A percentile compares a stretch with the other conserved stretches of the same genome.
These are phyloP conservation scores for Aspergillus hiratsukae DNA, from an alignment of 2,329 filamentous ascomycete species.

Conservation along the genomic window DNA sequence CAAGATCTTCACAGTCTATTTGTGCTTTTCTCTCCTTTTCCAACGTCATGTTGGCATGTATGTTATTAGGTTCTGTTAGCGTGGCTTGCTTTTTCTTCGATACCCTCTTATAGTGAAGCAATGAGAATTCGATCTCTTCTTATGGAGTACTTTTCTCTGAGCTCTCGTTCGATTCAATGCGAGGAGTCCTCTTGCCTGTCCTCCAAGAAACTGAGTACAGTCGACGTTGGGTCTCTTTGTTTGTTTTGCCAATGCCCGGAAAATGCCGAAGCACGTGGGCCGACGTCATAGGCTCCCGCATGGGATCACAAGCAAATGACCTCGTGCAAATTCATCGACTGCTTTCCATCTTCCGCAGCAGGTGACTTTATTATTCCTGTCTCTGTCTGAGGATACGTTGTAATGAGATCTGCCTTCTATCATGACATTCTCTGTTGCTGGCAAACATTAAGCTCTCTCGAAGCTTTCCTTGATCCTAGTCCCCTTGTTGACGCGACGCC, in stretches of 20 bases:
- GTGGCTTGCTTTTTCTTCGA: neutral
- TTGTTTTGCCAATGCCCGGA: constrained; percentile 2
- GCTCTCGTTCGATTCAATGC: neutral
- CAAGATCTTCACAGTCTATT: neutral
- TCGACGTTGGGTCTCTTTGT: neutral
- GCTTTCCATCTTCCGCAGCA: neutral
- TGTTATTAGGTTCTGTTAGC: neutral
- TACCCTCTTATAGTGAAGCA: neutral
- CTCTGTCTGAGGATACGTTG: neutral
- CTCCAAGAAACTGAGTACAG: neutral
- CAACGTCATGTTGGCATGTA: neutral
- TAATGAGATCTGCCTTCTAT: neutral
- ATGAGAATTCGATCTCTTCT: neutral
- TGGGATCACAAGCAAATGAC: constrained; percentile 7
- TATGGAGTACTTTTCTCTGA: neutral
- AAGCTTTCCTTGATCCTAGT: constrained; percentile 4
- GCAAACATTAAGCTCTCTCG: neutral
- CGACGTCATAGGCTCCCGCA: constrained; percentile 31
- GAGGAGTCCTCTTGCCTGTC: neutral
- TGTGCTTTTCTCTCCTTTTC: neutral
- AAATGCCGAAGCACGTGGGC: constrained; percentile 25
- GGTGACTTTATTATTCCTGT: neutral
- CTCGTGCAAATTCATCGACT: neutral
- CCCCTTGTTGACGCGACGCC: constrained; percentile 10
- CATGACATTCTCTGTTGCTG: neutral